A percentile compares a stretch with the other conserved stretches of the same genome.
Conservation (phyloP, 2,329 filamentous ascomycete genomes). For the Tricladium varicosporioides region DNA sequence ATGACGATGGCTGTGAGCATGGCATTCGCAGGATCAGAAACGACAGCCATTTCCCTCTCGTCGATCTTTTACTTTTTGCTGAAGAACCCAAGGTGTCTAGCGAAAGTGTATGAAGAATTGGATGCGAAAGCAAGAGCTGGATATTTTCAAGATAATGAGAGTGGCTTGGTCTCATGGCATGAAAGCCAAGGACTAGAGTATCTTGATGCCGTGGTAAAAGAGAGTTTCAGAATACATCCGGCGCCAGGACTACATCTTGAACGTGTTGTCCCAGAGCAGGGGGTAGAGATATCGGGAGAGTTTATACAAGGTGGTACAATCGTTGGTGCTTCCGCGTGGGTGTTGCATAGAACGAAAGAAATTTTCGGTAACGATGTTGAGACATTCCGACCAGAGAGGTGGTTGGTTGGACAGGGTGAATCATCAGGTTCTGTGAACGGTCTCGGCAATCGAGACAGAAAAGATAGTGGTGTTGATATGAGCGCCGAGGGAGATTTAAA, state of each 20-base stretch:
- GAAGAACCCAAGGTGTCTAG: conserved; percentile 56
- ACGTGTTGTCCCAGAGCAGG: conserved; percentile 65
- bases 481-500: background rate
- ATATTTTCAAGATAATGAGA: conserved; percentile 47
- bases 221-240: conserved; percentile 74
- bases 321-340: conserved; percentile 59
- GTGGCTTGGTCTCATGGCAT: conserved; percentile 64
- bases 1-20: conserved; percentile 71
- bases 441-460: too few species aligned
- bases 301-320: conserved; percentile 68
- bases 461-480: conserved; percentile 27
- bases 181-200: conserved; percentile 71
- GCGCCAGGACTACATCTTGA: conserved; percentile 72
- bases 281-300: conserved; percentile 60
- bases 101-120: conserved; percentile 58
- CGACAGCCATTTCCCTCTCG: conserved; percentile 71
- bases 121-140: conserved; percentile 56
- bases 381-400: conserved; percentile 66
- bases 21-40: conserved; percentile 75
- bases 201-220: conserved; percentile 75
- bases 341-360: conserved; percentile 65
- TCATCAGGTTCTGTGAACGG: too few species aligned
- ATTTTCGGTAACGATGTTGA: conserved; percentile 69
- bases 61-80: conserved; percentile 74
- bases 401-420: conserved; percentile 44